phyloP scores from a whole-genome alignment of 169 alveolate genomes.

The Cryptosporidium xiaoi region DNA sequence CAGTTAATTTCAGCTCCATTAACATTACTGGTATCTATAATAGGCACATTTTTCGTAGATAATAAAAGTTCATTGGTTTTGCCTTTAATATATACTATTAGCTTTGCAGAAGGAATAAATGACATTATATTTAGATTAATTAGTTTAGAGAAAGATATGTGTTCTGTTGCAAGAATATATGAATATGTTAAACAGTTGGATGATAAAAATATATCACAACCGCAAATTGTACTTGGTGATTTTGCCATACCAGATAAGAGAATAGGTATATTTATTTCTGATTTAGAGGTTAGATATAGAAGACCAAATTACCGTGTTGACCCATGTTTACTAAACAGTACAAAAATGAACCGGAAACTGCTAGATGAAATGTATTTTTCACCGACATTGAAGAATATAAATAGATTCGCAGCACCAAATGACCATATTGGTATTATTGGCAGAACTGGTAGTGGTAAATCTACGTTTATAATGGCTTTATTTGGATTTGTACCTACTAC shows the following conservation, averaged over 20 bases:
- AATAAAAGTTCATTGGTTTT: constrained; percentile 7
- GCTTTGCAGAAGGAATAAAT: constrained; percentile 56
- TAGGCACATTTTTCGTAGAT: constrained; percentile 33
- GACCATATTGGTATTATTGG: constrained; percentile 82
- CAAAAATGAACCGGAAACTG: not conserved
- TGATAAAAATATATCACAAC: constrained; percentile 22
- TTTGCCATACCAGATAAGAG: constrained; percentile 55
- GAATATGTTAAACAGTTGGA: constrained; percentile 30
- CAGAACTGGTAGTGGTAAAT: constrained; percentile 79
- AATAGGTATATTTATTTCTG: constrained; percentile 38
- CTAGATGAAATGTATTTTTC: constrained; percentile 51
- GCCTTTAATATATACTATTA: constrained; percentile 53
- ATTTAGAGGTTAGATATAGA: constrained; percentile 66
- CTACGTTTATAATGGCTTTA: constrained; percentile 73
- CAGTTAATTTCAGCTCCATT: constrained; percentile 78
- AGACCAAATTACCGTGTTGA: constrained; percentile 39
- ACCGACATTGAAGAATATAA: constrained; percentile 76
- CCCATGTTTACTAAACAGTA: not conserved
- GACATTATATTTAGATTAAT: constrained; percentile 60
- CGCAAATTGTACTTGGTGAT: constrained; percentile 41
- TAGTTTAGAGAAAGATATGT: constrained; percentile 78
- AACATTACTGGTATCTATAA: constrained; percentile 39
- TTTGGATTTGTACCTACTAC: constrained; percentile 71
- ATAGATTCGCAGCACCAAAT: constrained; percentile 77
- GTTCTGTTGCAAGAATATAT: constrained; percentile 69